Evolutionary conservation across 2,329 filamentous ascomycete genomes (phyloP).

Genomic region (Aspergillus sp.): DNA sequence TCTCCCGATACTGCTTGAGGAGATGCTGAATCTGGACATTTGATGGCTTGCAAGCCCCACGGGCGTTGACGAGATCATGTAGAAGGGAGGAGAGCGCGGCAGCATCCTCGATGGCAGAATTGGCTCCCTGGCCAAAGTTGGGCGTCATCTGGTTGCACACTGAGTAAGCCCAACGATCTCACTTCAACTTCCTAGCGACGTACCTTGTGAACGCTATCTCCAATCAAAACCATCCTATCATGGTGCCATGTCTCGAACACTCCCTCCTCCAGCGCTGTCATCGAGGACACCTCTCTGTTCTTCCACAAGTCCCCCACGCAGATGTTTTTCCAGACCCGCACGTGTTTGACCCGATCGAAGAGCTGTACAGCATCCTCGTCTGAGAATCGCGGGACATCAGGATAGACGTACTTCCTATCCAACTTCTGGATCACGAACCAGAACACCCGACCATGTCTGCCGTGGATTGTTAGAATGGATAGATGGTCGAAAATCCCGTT

Average conservation of each 20-base stretch:
- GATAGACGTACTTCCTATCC: conserved; percentile 22
- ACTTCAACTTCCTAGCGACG: neutral
- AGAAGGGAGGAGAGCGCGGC: conserved; percentile 39
- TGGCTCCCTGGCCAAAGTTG: conserved; percentile 44
- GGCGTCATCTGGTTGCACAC: conserved; percentile 31
- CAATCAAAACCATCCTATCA: conserved; percentile 27
- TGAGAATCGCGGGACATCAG: conserved; percentile 25
- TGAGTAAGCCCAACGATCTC: neutral
- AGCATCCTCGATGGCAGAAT: conserved; percentile 45
- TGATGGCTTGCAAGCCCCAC: neutral
- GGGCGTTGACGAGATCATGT: conserved; percentile 9
- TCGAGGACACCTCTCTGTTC: conserved; percentile 14
- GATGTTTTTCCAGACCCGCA: conserved; percentile 20
- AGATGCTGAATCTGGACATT: neutral
- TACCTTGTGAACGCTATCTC: conserved; percentile 34
- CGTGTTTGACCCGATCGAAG: conserved; percentile 9
- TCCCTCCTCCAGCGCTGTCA: conserved; percentile 30
- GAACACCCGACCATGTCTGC: conserved; percentile 25
- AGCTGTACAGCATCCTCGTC: conserved; percentile 21
- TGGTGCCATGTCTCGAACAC: conserved; percentile 27
- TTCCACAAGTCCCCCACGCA: conserved; percentile 28
- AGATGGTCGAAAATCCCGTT: conserved; percentile 18
- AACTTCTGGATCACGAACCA: conserved; percentile 33
- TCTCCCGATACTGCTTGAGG: conserved; percentile 14
- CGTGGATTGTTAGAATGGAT: conserved; percentile 22